Evolutionary conservation across 2,329 filamentous ascomycete species (phyloP), one percentile per base, ranked within the genome.

Genomic region (Didymella exigua): DNA sequence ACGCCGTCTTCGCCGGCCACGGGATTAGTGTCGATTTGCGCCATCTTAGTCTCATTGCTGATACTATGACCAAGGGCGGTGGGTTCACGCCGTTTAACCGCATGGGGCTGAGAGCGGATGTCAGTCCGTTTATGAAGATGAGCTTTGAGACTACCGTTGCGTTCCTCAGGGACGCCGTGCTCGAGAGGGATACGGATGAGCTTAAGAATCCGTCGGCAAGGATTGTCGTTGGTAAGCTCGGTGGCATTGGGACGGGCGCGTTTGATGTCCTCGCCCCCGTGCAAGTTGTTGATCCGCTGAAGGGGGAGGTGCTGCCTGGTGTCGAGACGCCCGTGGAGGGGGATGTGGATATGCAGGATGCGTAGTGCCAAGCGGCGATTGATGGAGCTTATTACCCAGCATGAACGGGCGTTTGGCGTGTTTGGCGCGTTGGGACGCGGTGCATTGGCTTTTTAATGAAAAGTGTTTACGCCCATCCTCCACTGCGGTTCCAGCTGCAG

Each of bases 51-150:
- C 83, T 99, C 63, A 98, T 99, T 66, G 93, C 90, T 41, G 95
- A 99, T 75, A 91, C 91, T 75, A 99, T 99, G 95, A 99, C 95
- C n/a, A 85, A 93, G 48, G 88, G 87, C 56, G 95, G 95, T 62
- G 87, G 86, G 1, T 99, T 96, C 78, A 89, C 87, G 42, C 88
- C 95, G 0, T 99, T 99, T 79, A 96, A 91, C 77, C 89, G 95
- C 43, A 96, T 90, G 71, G 95, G 93, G 1, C 81, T 99, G 57
- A 87, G 86, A 71, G 87, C 90, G 61, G 93, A 91, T 69, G 88
- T 93, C 24, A 93, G 88, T 63, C 92, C 95, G 0, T 93, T 99
- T 66, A 93, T 95, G 77, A 98, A 98, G 83, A 98, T 98, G 93
- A 96, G 91, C 75, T 99, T 98, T 78, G 95, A 99, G 83, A 99